Conservation (phyloP, 2,329 filamentous ascomycete species). For the Aspergillus flavus region DNA sequence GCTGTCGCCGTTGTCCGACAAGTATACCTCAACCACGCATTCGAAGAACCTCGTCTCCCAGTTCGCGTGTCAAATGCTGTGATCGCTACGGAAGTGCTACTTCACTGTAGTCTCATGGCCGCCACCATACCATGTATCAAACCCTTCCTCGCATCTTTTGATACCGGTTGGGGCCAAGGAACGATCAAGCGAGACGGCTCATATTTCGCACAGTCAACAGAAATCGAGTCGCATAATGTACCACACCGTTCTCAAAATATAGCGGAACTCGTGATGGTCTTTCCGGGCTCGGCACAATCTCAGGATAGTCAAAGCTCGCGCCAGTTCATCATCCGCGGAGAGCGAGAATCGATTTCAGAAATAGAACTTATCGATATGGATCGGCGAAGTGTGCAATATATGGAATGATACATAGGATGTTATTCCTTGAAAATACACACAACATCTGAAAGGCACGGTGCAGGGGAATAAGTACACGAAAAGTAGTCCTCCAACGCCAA, state of each 20-base stretch:
- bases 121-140: conserved; percentile 47
- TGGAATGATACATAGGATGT: background rate
- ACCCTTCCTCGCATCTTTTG: conserved; percentile 44
- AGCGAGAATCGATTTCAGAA: no score
- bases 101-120: conserved; percentile 45
- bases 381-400: background rate
- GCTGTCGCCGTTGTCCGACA: conserved; percentile 38
- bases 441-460: no score
- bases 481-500: background rate
- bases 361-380: no score
- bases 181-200: background rate
- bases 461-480: background rate
- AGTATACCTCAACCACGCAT: conserved; percentile 30
- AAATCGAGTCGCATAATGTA: background rate
- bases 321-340: background rate
- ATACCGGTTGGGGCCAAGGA: conserved; percentile 38
- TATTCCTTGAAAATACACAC: background rate
- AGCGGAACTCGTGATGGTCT: background rate
- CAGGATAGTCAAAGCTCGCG: background rate
- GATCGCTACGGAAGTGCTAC: conserved; percentile 41
- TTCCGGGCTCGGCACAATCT: background rate
- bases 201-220: conserved; percentile 1
- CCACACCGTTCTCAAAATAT: background rate
- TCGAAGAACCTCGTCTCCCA: conserved; percentile 30
- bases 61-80: conserved; percentile 34